Evolutionary conservation across 768 basidiomycete species (phyloP).

Genomic region (Leucosporidium scottii): DNA sequence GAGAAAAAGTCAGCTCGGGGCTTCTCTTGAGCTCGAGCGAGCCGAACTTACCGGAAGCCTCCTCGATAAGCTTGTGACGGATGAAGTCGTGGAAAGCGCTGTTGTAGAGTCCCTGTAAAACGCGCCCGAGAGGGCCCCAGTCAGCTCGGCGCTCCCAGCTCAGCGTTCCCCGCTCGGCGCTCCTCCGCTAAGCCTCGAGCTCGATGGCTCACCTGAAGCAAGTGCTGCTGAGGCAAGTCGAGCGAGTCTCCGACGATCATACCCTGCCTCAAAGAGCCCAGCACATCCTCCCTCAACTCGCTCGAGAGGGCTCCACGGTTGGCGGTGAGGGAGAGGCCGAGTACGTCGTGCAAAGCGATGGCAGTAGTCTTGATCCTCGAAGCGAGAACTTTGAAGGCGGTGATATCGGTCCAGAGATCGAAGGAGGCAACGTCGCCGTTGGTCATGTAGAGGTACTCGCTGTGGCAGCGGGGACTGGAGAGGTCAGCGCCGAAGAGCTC

Average conservation of each 20-base stretch:
- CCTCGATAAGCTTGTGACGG: conserved; percentile 1
- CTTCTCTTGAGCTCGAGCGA: not conserved
- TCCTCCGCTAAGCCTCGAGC: no score
- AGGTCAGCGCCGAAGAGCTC: no score
- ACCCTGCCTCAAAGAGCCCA: not conserved
- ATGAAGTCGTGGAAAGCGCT: not conserved
- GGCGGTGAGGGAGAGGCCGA: not conserved
- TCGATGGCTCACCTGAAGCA: no score
- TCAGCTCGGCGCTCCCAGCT: no score
- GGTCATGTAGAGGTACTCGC: not conserved
- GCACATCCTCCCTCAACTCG: not conserved
- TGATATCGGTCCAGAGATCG: not conserved
- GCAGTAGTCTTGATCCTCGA: not conserved
- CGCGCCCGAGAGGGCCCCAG: no score
- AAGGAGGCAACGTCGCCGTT: not conserved
- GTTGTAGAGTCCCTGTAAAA: no score
- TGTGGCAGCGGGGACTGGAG: not conserved
- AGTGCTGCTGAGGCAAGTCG: not conserved
- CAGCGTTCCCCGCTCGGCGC: no score
- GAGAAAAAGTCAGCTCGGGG: not conserved
- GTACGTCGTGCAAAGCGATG: not conserved
- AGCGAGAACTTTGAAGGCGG: not conserved
- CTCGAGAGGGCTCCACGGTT: not conserved
- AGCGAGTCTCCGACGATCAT: not conserved
- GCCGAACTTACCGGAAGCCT: not conserved